Evolutionary conservation across 805 yeast species (phyloP).

Genomic region (Millerozyma acaciae): DNA sequence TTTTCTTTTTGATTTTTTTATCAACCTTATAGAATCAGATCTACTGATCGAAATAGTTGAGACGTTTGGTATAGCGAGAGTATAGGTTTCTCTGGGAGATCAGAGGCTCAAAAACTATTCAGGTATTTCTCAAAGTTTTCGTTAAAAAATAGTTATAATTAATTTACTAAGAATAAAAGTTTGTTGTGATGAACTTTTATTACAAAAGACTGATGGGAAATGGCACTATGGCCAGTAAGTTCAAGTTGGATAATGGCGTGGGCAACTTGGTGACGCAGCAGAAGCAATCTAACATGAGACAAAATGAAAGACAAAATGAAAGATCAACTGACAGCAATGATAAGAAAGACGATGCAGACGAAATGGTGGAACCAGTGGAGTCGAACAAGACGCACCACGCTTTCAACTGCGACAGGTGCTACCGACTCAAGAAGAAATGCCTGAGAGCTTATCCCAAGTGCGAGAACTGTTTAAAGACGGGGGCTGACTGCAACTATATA

Average conservation of each 20-base stretch:
- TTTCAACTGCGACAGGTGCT: slow-evolving; percentile 37
- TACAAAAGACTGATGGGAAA: slow-evolving; percentile 37
- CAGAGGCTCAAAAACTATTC: too few relatives aligned
- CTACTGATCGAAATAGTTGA: too few relatives aligned
- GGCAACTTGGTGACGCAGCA: slow-evolving; percentile 10
- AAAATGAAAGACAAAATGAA: background rate
- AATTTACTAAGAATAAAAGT: too few relatives aligned
- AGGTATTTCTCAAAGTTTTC: too few relatives aligned
- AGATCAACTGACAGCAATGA: background rate
- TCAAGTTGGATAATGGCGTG: slow-evolving; percentile 15
- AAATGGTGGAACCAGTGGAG: slow-evolving; percentile 5
- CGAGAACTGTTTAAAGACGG: slow-evolving; percentile 32
- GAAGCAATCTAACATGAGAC: slow-evolving; percentile 17
- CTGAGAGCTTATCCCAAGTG: slow-evolving; percentile 36
- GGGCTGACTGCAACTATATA: slow-evolving; percentile 35
- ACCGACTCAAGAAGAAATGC: slow-evolving; percentile 41
- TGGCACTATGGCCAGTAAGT: slow-evolving; percentile 36
- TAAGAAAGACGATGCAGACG: background rate
- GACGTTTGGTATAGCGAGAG: too few relatives aligned
- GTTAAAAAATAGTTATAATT: too few relatives aligned
- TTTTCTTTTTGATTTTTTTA: too few relatives aligned
- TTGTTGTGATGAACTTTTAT: slow-evolving; percentile 39
- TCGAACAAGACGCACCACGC: slow-evolving; percentile 26
- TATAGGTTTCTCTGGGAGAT: too few relatives aligned
- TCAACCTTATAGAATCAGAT: too few relatives aligned